These are phyloP conservation scores for Hymenoscyphus fraxineus DNA, from an alignment of 2,329 filamentous ascomycete species.

Conservation along the genomic window DNA sequence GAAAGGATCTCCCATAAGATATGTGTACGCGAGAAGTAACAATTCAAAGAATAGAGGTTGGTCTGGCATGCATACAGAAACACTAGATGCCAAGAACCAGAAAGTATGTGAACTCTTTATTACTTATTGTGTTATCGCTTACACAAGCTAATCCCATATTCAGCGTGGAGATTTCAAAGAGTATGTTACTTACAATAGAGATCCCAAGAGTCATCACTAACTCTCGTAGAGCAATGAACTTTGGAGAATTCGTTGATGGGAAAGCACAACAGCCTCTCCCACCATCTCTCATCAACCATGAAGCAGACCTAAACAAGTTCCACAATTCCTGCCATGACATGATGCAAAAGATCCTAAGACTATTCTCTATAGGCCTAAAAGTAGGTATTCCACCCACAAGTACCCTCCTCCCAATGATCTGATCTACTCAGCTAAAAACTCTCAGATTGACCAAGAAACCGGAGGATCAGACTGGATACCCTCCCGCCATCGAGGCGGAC, in stretches of 20 bases:
- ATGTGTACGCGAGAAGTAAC: conserved; percentile 19
- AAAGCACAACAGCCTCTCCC: conserved; percentile 77
- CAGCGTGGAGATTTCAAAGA: conserved; percentile 85
- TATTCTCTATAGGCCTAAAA: conserved; percentile 74
- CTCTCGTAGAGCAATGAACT: conserved; percentile 75
- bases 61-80: conserved; percentile 84
- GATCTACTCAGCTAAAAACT: conserved; percentile 17
- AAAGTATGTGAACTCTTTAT: conserved; percentile 48
- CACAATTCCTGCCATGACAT: conserved; percentile 66
- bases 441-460: conserved; percentile 24
- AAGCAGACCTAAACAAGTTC: conserved; percentile 63
- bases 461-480: conserved; percentile 45
- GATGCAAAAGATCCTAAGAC: conserved; percentile 66
- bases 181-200: conserved; percentile 42
- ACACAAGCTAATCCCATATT: not conserved
- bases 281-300: conserved; percentile 53
- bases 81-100: conserved; percentile 78
- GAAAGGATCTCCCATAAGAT: not conserved
- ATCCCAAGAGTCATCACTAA: conserved; percentile 5
- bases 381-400: conserved; percentile 37
- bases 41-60: conserved; percentile 74
- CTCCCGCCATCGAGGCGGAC: conserved; percentile 54
- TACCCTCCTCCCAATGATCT: not conserved
- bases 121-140: not conserved
- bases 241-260: conserved; percentile 67